phyloP scores from a whole-genome alignment of 345 rosid genomes.

The Rhodomyrtus tomentosa region DNA sequence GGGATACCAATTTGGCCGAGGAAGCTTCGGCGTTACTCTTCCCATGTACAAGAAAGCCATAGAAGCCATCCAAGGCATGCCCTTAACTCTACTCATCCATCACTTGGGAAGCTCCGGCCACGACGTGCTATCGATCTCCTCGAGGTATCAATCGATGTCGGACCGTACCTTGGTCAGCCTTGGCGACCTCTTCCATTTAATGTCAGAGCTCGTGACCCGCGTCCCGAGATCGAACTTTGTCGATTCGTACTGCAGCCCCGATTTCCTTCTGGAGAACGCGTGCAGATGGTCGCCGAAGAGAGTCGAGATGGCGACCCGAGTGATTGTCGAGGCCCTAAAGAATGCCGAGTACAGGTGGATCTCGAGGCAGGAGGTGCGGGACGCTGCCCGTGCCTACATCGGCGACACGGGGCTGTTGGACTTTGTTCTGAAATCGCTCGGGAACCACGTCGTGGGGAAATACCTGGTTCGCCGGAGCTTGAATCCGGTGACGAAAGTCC shows the following conservation, averaged over 20 bases:
- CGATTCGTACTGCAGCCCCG: conserved; percentile 21
- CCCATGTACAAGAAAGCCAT: conserved; percentile 63
- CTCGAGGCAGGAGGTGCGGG: conserved; percentile 90
- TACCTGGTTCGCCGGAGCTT: conserved; percentile 74
- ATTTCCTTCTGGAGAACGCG: conserved; percentile 27
- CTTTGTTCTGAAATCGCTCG: conserved; percentile 80
- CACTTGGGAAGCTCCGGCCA: conserved; percentile 23
- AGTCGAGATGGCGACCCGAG: conserved; percentile 77
- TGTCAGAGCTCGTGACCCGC: conserved; percentile 48
- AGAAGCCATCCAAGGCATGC: conserved; percentile 52
- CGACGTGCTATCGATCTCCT: conserved; percentile 42
- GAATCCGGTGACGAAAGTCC: conserved; percentile 85
- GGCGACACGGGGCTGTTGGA: conserved; percentile 93
- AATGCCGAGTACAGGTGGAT: conserved; percentile 58
- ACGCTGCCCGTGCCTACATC: conserved; percentile 72
- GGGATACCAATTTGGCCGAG: conserved; percentile 75
- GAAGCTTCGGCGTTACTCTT: conserved; percentile 61
- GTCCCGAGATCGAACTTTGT: conserved; percentile 41
- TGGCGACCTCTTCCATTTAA: conserved; percentile 59
- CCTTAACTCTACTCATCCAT: conserved; percentile 41
- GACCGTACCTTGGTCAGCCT: conserved; percentile 45
- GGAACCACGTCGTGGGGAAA: conserved; percentile 84
- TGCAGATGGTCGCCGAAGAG: conserved; percentile 89
- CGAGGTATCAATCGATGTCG: conserved; percentile 66
- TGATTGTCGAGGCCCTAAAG: conserved; percentile 66